A percentile compares a stretch with the other conserved stretches of the same genome.
Evolutionary conservation across 2,329 filamentous ascomycete genomes (phyloP).

Genomic region (Aspergillus brasiliensis): DNA sequence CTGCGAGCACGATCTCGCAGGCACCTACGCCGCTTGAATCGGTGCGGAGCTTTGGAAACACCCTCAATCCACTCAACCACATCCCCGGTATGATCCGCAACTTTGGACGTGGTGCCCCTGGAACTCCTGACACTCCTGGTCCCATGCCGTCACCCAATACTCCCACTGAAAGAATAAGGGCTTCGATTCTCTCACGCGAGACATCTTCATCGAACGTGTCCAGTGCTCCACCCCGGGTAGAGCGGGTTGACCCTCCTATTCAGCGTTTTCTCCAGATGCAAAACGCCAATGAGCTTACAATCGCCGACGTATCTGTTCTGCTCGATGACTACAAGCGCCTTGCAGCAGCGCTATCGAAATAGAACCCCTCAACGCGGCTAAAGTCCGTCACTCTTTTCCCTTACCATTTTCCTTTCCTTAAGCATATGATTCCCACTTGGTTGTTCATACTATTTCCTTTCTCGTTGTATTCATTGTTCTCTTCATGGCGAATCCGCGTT

Average conservation of each 20-base stretch:
- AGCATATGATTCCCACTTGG: background rate
- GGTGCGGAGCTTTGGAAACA: slow-evolving; percentile 77
- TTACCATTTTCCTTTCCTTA: background rate
- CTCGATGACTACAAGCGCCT: slow-evolving; percentile 74
- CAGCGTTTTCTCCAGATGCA: slow-evolving; percentile 73
- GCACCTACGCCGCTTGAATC: slow-evolving; percentile 70
- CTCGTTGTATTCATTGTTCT: background rate
- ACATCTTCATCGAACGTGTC: slow-evolving; percentile 7
- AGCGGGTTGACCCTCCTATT: slow-evolving; percentile 63
- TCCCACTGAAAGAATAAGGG: slow-evolving; percentile 42
- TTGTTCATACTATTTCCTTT: slow-evolving; percentile 1
- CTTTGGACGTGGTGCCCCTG: slow-evolving; percentile 60
- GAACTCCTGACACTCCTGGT: slow-evolving; percentile 46
- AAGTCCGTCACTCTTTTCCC: slow-evolving; percentile 7
- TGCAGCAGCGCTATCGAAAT: slow-evolving; percentile 63
- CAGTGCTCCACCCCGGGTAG: slow-evolving; percentile 23
- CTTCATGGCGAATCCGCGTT: background rate
- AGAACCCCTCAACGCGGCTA: slow-evolving; percentile 16
- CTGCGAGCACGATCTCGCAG: slow-evolving; percentile 28
- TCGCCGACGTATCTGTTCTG: slow-evolving; percentile 73
- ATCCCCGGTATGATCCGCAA: slow-evolving; percentile 76
- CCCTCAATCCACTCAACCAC: slow-evolving; percentile 79
- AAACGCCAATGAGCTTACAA: slow-evolving; percentile 68
- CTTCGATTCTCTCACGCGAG: slow-evolving; percentile 24
- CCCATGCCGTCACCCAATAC: slow-evolving; percentile 39